Base-by-base conservation (phyloP, 768 basidiomycete genomes). In the Hygrocybe punicea region DNA sequence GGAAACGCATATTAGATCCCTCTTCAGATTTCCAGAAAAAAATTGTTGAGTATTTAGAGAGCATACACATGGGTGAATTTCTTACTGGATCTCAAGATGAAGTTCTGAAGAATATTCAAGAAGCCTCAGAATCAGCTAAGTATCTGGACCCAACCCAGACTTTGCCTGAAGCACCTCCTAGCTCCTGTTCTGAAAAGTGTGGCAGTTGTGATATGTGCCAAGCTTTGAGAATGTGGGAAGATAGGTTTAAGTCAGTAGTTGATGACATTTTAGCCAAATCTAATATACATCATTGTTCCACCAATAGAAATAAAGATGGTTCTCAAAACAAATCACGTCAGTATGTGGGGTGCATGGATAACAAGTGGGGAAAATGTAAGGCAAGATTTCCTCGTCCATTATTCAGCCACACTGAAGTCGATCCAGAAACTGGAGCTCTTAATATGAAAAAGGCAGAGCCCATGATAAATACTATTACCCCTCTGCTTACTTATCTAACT, bases 311-410 rank as follows among this genome's bases (percentile, higher is more conserved):
- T 8, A 29, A 29, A 29, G 29, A 29, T 29, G 29, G 29, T 4
- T 29, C 29, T 29, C 29, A 4, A 4, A 4, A 29, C 8, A 29
- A 29, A 29, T 29, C 29, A 29, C 8, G 29, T 8, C 29, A 29
- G 29, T 29, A 29, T 29, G 29, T 29, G 4, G 29, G 29, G 8
- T 29, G 29, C 29, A 4, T 29, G 29, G 25, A 6, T 8, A 29
- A 29, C 8, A 29, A 29, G 29, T 29, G 29, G 29, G 29, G 29
- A 29, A 29, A 29, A 4, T 44, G 16, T n/a, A 44, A 46, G 67
- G 71, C 1, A 40, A 70, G 1, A 79, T 78, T 65, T 76, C 77
- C 16, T 53, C 69, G 16, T 58, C 63, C 7, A n/a, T 66, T 0
- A 59, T 55, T 56, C 2, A 29, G n/a, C 1, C n/a, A 62, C 42